Percentiles rank a stretch among this genome's conserved stretches.
Evolutionary conservation across 805 yeast genomes (phyloP).

Genomic region (Metschnikowia picachoensis): DNA sequence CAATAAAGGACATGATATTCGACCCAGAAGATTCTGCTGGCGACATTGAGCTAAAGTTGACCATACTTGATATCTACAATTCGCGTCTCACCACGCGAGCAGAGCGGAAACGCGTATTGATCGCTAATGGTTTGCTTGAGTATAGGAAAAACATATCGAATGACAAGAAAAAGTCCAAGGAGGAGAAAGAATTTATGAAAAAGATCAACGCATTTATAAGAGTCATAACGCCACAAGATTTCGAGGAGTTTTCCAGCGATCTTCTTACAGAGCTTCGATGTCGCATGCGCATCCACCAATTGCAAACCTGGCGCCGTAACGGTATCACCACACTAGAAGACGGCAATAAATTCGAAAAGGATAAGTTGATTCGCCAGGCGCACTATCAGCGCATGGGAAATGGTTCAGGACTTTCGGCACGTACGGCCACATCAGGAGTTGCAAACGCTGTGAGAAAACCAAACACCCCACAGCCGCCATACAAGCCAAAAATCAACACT

Average conservation of each 20-base stretch:
- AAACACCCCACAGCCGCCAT: conserved; percentile 38
- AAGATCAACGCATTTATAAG: conserved; percentile 78
- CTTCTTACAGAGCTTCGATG: conserved; percentile 73
- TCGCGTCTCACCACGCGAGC: conserved; percentile 87
- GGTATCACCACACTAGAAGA: conserved; percentile 83
- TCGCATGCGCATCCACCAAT: conserved; percentile 76
- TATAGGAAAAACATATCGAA: conserved; percentile 75
- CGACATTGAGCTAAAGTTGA: conserved; percentile 85
- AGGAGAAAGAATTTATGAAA: conserved; percentile 78
- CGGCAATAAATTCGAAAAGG: conserved; percentile 85
- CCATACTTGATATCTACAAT: conserved; percentile 85
- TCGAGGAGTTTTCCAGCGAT: conserved; percentile 67
- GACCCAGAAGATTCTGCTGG: conserved; percentile 88
- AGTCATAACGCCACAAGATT: conserved; percentile 77
- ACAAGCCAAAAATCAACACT: conserved; percentile 40
- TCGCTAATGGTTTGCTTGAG: conserved; percentile 76
- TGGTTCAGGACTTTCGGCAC: conserved; percentile 25
- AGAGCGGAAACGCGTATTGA: conserved; percentile 79
- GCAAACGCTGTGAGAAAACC: conserved; percentile 19
- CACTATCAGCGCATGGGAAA: conserved; percentile 56
- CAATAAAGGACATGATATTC: conserved; percentile 92
- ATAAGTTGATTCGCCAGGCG: conserved; percentile 64
- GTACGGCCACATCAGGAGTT: conserved; percentile 10
- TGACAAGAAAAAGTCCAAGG: conserved; percentile 85
- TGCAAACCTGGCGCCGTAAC: conserved; percentile 89